These are phyloP conservation scores for Neospermospora avenae DNA, from an alignment of 2,329 filamentous ascomycete species.

Conservation along the genomic window DNA sequence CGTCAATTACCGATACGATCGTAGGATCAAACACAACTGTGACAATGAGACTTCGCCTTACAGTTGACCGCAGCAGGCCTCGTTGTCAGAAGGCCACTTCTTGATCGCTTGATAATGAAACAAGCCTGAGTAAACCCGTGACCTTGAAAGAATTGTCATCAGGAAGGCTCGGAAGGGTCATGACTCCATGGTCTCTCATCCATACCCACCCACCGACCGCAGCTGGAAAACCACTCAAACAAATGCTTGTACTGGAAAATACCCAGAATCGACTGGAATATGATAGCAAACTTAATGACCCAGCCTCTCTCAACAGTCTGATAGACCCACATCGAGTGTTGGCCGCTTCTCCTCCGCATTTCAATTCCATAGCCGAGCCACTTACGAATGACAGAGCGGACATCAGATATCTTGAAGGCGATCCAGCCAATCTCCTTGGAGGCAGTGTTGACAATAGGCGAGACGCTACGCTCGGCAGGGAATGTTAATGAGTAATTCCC, in stretches of 20 bases:
- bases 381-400: not conserved
- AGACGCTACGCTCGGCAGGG: slow-evolving; percentile 1
- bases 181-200: not conserved
- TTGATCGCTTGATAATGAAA: not conserved
- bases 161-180: not conserved
- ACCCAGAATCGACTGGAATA: not conserved
- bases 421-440: slow-evolving; percentile 6
- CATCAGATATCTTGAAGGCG: slow-evolving; percentile 4
- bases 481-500: not conserved
- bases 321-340: not conserved
- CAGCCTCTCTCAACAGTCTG: slow-evolving; percentile 12
- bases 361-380: slow-evolving; percentile 4
- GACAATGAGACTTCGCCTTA: not conserved
- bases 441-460: slow-evolving; percentile 15
- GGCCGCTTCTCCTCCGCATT: slow-evolving; percentile 9
- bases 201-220: not conserved
- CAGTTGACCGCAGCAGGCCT: not conserved
- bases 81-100: slow-evolving; percentile 1
- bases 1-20: not conserved
- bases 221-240: not conserved
- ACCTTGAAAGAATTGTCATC: not conserved
- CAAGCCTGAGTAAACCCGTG: not conserved
- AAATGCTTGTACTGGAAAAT: not conserved
- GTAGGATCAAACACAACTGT: not conserved
- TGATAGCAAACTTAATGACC: not conserved